These are phyloP conservation scores for Diaporthe humulicola DNA, from an alignment of 2,329 filamentous ascomycete species.

Conservation along the genomic window DNA sequence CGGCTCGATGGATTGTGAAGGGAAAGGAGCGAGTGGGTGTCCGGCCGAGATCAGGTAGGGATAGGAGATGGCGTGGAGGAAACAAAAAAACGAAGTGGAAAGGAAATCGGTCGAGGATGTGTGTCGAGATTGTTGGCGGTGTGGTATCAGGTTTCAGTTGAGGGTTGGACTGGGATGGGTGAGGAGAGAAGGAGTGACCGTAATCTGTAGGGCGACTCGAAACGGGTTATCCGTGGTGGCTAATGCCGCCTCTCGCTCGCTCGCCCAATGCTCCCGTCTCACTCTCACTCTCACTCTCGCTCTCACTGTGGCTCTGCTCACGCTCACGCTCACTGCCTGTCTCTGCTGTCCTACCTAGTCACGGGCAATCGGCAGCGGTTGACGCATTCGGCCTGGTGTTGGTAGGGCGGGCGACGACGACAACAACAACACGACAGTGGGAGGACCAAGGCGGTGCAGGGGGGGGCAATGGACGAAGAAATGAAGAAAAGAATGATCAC, in stretches of 20 bases:
- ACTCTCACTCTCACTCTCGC: background rate
- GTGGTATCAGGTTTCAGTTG: constrained; percentile 40
- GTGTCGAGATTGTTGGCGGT: constrained; percentile 37
- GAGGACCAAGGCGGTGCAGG: background rate
- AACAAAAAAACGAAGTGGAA: constrained; percentile 4
- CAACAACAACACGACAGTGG: background rate
- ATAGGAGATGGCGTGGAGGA: constrained; percentile 23
- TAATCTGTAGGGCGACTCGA: constrained; percentile 32
- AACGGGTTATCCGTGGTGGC: constrained; percentile 28
- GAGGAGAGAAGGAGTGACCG: constrained; percentile 36
- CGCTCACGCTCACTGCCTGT: background rate
- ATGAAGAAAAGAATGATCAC: constrained; percentile 25
- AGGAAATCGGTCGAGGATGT: constrained; percentile 28
- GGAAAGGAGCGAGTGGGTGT: constrained; percentile 9
- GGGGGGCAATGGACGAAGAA: background rate
- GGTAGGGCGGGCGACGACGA: background rate
- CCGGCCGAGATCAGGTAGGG: constrained; percentile 19
- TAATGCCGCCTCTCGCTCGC: constrained; percentile 26
- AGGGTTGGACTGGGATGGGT: constrained; percentile 38
- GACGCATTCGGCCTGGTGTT: constrained; percentile 29
- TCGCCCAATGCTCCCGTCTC: constrained; percentile 22
- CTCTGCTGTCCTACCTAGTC: constrained; percentile 3
- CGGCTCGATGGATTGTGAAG: constrained; percentile 15
- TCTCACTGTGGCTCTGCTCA: background rate
- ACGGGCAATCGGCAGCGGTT: constrained; percentile 9